A percentile compares a stretch with the other conserved stretches of the same genome.
Evolutionary conservation across 2,329 filamentous ascomycete species (phyloP).

Genomic region (Botrytis sinoallii): DNA sequence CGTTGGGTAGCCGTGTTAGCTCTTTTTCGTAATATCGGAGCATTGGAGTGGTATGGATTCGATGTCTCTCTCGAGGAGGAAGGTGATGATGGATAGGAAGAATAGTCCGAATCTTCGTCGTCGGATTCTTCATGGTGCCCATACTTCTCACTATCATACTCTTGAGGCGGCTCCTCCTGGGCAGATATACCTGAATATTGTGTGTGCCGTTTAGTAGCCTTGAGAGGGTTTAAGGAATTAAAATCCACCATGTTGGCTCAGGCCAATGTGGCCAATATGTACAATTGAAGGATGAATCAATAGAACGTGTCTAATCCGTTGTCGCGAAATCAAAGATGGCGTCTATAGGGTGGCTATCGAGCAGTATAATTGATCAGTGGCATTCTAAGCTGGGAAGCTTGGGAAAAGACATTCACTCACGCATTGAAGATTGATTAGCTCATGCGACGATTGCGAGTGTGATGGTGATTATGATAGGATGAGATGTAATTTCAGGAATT

Average conservation of each 20-base stretch:
- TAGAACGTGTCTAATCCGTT: conserved; percentile 2
- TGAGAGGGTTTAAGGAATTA: conserved; percentile 45
- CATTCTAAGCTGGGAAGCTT: background rate
- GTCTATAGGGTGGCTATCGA: background rate
- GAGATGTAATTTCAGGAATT: background rate
- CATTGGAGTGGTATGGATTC: conserved; percentile 33
- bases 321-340: background rate
- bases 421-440: background rate
- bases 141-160: conserved; percentile 36
- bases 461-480: background rate
- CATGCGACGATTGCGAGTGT: background rate
- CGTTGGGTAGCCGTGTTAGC: conserved; percentile 23
- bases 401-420: background rate
- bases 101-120: conserved; percentile 44
- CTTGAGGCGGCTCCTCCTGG: conserved; percentile 20
- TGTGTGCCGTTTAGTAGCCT: conserved; percentile 33
- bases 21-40: conserved; percentile 35
- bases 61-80: conserved; percentile 36
- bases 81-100: conserved; percentile 35
- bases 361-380: background rate
- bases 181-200: conserved; percentile 27
- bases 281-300: background rate
- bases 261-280: conserved; percentile 9
- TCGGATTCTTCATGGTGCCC: conserved; percentile 42
- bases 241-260: conserved; percentile 46